Evolutionary conservation across 331 rosid genomes (phyloP).

Genomic region (Dryas integrifolia): DNA sequence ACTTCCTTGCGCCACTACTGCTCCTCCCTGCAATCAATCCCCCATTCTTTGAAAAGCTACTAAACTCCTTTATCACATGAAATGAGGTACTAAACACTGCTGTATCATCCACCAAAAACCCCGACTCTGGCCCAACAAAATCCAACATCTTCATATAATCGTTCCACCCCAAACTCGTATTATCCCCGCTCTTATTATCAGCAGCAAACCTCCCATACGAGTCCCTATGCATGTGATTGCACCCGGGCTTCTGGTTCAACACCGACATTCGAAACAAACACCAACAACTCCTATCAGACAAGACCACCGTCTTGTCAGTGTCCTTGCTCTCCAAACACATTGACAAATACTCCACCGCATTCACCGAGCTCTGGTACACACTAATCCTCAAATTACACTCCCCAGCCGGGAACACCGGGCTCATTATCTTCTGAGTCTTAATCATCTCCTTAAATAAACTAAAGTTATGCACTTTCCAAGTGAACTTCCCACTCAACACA

Average conservation of each 20-base stretch:
- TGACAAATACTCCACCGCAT: conserved; percentile 79
- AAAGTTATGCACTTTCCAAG: conserved; percentile 97
- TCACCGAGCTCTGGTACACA: conserved; percentile 94
- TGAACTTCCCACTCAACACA: conserved; percentile 88
- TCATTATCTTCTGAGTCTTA: conserved; percentile 96
- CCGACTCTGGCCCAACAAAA: conserved; percentile 70
- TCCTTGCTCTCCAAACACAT: conserved; percentile 99
- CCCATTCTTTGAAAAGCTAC: conserved; percentile 90
- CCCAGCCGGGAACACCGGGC: conserved; percentile 95
- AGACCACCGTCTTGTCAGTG: conserved; percentile 70
- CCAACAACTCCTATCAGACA: conserved; percentile 98
- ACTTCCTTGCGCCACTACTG: conserved; percentile 78
- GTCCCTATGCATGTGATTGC: conserved; percentile 95
- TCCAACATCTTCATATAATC: conserved; percentile 97
- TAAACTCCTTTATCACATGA: conserved; percentile 92
- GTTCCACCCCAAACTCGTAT: conserved; percentile 99
- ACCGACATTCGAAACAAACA: conserved; percentile 97
- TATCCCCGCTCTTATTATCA: conserved; percentile 96
- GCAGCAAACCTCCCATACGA: conserved; percentile 95
- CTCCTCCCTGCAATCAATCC: conserved; percentile 64
- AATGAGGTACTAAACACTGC: conserved; percentile 90
- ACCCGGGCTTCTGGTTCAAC: conserved; percentile 86
- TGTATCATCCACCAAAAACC: conserved; percentile 78
- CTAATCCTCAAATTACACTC: conserved; percentile 99
- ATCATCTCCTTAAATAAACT: conserved; percentile 94